A percentile compares a stretch with the other conserved stretches of the same genome.
Evolutionary conservation across 73 alveolate genomes (phyloP).

Genomic region (Paramecium sexaurelia): DNA sequence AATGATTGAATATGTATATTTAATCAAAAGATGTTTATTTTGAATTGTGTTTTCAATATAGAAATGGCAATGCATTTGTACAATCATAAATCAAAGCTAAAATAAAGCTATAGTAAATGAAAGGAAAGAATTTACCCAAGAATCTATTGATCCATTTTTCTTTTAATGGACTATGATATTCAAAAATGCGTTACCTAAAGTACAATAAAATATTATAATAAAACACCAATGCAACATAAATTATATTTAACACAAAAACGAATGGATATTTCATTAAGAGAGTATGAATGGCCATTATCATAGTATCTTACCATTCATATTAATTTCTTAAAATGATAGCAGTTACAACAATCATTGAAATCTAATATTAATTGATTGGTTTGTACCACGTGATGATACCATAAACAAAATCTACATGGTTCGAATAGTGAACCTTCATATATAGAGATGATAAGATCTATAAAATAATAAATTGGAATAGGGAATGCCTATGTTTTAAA

Average conservation of each 20-base stretch:
- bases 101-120: neutral
- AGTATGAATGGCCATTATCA: slow-evolving; percentile 36
- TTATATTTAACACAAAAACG: slow-evolving; percentile 18
- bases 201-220: slow-evolving; percentile 12
- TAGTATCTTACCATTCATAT: slow-evolving; percentile 9
- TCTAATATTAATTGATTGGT: neutral
- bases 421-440: slow-evolving; percentile 10
- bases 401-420: slow-evolving; percentile 6
- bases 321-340: slow-evolving; percentile 1
- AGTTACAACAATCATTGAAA: neutral
- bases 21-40: neutral
- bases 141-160: slow-evolving; percentile 26
- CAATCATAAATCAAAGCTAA: neutral
- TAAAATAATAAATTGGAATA: neutral
- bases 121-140: slow-evolving; percentile 34
- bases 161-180: neutral
- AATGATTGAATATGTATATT: too few species aligned
- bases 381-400: slow-evolving; percentile 20
- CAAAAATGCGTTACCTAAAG: neutral
- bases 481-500: neutral
- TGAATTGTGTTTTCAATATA: neutral
- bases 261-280: neutral
- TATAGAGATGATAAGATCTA: neutral
- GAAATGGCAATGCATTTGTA: neutral
- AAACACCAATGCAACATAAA: slow-evolving; percentile 24